Percentiles rank a stretch among this genome's conserved stretches.
phyloP scores from a whole-genome alignment of 2,329 filamentous ascomycete genomes.

The Beauveria brongniartii region DNA sequence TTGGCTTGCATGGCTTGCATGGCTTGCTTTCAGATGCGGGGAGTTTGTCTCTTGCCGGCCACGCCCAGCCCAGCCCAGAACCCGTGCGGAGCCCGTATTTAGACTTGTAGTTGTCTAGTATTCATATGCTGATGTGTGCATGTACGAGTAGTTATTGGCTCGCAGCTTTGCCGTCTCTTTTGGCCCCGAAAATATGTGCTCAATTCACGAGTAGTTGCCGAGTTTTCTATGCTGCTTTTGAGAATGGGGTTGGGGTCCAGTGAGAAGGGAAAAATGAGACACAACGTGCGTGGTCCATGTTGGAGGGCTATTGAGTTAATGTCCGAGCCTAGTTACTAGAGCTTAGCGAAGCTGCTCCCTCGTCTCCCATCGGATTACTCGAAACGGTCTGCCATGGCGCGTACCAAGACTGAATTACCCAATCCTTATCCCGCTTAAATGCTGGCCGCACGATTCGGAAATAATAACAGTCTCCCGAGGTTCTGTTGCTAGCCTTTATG shows the following conservation, averaged over 20 bases:
- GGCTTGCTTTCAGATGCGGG: conserved; percentile 5
- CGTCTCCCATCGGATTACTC: conserved; percentile 1
- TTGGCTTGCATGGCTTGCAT: background rate
- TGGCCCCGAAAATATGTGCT: too few species aligned
- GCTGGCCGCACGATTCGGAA: conserved; percentile 1
- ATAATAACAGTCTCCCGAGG: too few species aligned
- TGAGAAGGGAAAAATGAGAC: background rate
- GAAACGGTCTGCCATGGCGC: background rate
- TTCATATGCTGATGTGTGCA: too few species aligned
- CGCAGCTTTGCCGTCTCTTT: too few species aligned
- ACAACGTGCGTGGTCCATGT: background rate
- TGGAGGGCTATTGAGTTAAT: too few species aligned
- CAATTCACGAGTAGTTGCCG: background rate
- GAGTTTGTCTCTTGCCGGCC: background rate
- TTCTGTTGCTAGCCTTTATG: background rate
- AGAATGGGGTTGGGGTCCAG: background rate
- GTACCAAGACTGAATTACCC: background rate
- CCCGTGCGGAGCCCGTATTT: background rate
- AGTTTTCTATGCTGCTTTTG: background rate
- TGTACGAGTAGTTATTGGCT: too few species aligned
- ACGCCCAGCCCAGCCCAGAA: background rate
- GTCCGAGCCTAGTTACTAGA: background rate
- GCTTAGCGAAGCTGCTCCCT: background rate
- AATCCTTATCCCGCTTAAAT: background rate
- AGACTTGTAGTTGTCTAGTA: background rate